Evolutionary conservation across 169 alveolate genomes (phyloP), one percentile per base, ranked within the genome.

Genomic region (Miamiensis avidus): DNA sequence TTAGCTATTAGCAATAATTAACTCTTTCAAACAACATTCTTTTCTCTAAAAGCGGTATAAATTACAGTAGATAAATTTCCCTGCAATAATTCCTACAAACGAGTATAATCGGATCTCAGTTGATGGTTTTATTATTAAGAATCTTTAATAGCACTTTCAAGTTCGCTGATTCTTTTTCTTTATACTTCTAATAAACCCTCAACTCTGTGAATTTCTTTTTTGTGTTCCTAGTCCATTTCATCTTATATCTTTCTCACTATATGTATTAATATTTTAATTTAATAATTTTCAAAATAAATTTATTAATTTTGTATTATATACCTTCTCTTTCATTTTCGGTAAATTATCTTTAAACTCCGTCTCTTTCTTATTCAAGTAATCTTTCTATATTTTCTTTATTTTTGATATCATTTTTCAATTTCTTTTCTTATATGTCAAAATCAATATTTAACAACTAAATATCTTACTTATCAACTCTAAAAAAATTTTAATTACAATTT

Each of bases 321-420:
- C 69, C 20, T 49, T 49, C 69, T 49, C 69, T 49, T 49, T 49
- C 69, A 49, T 49, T 49, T 49, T 49, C 26, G 69, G 20, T 49
- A 49, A 49, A 49, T 49, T 49, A 11, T 4, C 20, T 49, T 4
- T 49, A 11, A 11, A 49, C 69, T 11, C 26, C 20, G 4, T 49
- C 69, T n/a, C 34, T 33, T 29, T 79, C 84, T 28, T 34, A 33
- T 64, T 79, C 73, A 29, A 79, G 76, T 31, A 34, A 29, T n/a
- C 31, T 29, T 11, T 29, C 29, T 11, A 79, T 6, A 20, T 79
- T 16, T 11, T 79, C 84, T 65, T 79, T 79, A 29, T 79, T 20
- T 25, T 79, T 74, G 20, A 79, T 34, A 79, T 79, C 84, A 79
- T 65, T 34, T 49, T 74, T 49, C 27, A 34, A 31, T 79, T 31